Percentiles rank a stretch among this genome's conserved stretches.
Conservation (phyloP, 2,329 filamentous ascomycete genomes). For the Pseudocercospora cruenta region DNA sequence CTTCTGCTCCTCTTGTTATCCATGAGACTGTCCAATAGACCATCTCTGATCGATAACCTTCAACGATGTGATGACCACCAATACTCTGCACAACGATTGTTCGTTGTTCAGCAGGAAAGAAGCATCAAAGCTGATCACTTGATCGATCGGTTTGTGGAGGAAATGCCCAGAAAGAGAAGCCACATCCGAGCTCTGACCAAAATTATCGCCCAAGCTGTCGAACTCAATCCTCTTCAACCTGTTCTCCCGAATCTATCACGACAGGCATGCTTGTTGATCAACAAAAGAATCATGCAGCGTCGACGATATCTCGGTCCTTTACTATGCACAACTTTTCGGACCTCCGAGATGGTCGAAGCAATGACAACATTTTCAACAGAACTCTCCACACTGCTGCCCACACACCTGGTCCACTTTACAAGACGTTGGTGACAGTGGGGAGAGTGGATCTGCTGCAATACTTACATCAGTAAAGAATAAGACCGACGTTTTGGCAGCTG, state of each 20-base stretch:
- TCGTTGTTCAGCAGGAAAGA: background rate
- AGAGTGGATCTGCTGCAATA: conserved; percentile 25
- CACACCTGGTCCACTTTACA: conserved; percentile 15
- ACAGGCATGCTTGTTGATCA: background rate
- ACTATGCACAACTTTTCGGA: background rate
- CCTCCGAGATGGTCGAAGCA: background rate
- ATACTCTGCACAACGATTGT: background rate
- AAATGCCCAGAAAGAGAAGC: background rate
- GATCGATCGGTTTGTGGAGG: conserved; percentile 5
- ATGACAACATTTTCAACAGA: conserved; percentile 1
- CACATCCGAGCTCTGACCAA: background rate
- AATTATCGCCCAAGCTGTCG: background rate
- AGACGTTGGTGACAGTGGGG: conserved; percentile 15
- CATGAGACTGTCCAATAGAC: no score
- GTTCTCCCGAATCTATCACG: background rate
- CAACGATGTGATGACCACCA: background rate
- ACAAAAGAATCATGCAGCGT: background rate
- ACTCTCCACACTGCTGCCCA: conserved; percentile 3
- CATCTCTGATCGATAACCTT: background rate
- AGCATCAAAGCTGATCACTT: background rate
- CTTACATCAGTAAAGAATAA: conserved; percentile 24
- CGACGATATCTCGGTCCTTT: background rate
- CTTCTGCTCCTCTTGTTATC: no score
- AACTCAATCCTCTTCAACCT: background rate
- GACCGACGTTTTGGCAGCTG: conserved; percentile 25